These are phyloP conservation scores for Aegle marmelos DNA, from an alignment of 345 rosid genomes.

Conservation along the genomic window DNA sequence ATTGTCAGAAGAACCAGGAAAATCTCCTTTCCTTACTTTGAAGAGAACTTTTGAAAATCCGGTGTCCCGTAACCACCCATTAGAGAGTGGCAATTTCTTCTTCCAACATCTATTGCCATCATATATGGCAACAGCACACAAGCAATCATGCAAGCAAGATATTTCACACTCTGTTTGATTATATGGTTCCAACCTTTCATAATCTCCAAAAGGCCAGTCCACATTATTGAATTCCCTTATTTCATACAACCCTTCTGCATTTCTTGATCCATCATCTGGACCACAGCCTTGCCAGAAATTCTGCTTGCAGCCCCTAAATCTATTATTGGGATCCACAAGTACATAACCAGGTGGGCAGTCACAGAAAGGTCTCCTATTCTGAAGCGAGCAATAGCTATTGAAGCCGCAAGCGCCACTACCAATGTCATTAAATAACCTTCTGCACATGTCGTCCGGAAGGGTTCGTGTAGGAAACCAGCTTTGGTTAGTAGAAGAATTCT, in stretches of 20 bases:
- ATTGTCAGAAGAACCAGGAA: neutral
- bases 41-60: conserved; percentile 14
- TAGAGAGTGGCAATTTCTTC: conserved; percentile 27
- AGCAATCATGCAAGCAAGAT: conserved; percentile 23
- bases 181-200: conserved; percentile 7
- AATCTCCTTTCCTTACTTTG: conserved; percentile 16
- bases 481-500: conserved; percentile 12
- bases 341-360: conserved; percentile 23
- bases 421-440: neutral
- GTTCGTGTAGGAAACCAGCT: neutral
- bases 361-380: conserved; percentile 15
- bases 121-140: conserved; percentile 19
- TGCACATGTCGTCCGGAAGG: conserved; percentile 21
- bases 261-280: conserved; percentile 8
- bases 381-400: conserved; percentile 21
- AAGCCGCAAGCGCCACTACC: conserved; percentile 28
- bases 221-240: neutral
- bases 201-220: conserved; percentile 12
- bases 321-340: conserved; percentile 4
- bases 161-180: conserved; percentile 14
- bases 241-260: conserved; percentile 15
- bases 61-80: neutral
- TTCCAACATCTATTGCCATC: conserved; percentile 6
- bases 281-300: conserved; percentile 15
- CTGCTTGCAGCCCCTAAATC: conserved; percentile 16